Evolutionary conservation across 495 filamentous ascomycete species (phyloP).

Genomic region (Xanthoparmelia taractica): DNA sequence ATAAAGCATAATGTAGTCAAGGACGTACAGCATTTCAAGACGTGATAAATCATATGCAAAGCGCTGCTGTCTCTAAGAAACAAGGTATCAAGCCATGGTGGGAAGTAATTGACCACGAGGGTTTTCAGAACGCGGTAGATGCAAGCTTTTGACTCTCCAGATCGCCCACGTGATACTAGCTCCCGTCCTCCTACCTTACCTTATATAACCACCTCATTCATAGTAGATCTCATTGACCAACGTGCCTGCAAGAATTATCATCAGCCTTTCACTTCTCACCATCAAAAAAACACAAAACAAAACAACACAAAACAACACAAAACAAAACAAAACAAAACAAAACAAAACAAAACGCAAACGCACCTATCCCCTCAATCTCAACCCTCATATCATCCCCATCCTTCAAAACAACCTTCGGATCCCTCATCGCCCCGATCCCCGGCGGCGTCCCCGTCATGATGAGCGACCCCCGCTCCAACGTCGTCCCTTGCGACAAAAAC

Average conservation of each 20-base stretch:
- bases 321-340: too few relatives aligned
- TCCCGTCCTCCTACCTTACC: background rate
- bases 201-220: background rate
- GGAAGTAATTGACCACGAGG: background rate
- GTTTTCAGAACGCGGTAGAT: background rate
- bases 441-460: conserved; percentile 69
- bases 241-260: background rate
- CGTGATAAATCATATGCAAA: background rate
- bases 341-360: too few relatives aligned
- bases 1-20: background rate
- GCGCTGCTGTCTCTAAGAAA: background rate
- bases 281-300: conserved; percentile 28
- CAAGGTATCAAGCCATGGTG: background rate
- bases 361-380: conserved; percentile 38
- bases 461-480: conserved; percentile 64
- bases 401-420: conserved; percentile 48
- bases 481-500: conserved; percentile 67
- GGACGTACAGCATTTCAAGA: background rate
- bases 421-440: conserved; percentile 47
- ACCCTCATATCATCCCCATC: conserved; percentile 55
- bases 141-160: background rate
- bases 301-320: too few relatives aligned
- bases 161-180: background rate
- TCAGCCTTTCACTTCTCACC: conserved; percentile 1
- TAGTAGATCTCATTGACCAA: conserved; percentile 4